These are phyloP conservation scores for Monotropa hypopitys DNA, from an alignment of 179 eudicot genomes.

Conservation along the genomic window DNA sequence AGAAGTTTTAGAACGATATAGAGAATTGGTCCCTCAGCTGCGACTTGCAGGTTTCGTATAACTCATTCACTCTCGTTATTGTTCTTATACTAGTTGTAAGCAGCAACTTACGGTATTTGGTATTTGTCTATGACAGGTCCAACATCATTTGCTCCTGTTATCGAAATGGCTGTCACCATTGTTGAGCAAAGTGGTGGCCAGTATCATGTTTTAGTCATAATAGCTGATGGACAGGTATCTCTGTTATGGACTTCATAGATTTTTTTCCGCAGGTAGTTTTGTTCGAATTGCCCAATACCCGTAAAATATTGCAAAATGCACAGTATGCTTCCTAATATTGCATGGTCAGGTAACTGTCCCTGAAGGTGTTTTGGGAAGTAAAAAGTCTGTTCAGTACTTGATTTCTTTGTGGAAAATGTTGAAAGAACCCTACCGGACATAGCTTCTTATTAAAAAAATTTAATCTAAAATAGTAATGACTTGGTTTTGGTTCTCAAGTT, in stretches of 20 bases:
- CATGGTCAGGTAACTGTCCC: not conserved
- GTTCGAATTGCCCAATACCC: not conserved
- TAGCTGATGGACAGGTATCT: constrained; percentile 98
- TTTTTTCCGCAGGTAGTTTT: not conserved
- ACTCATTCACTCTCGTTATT: not conserved
- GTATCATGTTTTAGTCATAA: constrained; percentile 85
- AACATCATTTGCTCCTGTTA: constrained; percentile 88
- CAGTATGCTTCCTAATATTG: not conserved
- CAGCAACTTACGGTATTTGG: constrained; percentile 1
- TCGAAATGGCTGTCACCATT: constrained; percentile 87
- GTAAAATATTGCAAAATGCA: not conserved
- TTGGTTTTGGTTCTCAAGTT: not conserved
- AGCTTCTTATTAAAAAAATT: not conserved
- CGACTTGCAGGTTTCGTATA: constrained; percentile 62
- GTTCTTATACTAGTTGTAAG: not conserved
- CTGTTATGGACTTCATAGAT: not conserved
- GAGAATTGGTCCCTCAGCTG: constrained; percentile 80
- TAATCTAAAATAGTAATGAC: not conserved
- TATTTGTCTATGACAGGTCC: constrained; percentile 46
- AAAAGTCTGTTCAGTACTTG: not conserved
- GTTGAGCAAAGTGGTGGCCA: constrained; percentile 96
- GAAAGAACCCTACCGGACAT: not conserved
- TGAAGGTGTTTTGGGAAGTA: not conserved
- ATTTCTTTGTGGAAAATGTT: not conserved
- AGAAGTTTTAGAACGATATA: constrained; percentile 66